Evolutionary conservation across 495 filamentous ascomycete genomes (phyloP), one percentile per base, ranked within the genome.

Genomic region (Penicillium argentinense): DNA sequence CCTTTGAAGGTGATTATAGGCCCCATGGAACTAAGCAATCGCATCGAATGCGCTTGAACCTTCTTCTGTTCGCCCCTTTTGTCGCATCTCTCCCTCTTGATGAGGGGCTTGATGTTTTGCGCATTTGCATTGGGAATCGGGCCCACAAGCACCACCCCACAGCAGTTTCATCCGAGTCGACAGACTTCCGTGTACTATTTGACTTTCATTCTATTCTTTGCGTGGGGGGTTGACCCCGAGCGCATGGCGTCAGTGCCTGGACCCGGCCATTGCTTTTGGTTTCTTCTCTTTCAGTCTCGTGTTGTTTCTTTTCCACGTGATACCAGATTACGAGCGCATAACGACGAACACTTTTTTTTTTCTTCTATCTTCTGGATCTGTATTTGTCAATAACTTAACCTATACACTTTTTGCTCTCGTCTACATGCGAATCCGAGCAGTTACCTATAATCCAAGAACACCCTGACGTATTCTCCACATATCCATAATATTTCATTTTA

Each of bases 241-340:
- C 28, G 57, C 45, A 57, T 63, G 68, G 66, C 63, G 60, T 63
- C 64, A 59, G 47, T 61, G 38, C 33, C 49, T 23, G 57, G 53
- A 52, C 59, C 50, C 49, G 13, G 41, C 44, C 17, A 37, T 38
- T 30, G 32, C 34, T 47, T 34, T 50, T n/a, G 44, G 48, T 47
- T 51, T 37, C 14, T 38, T 51, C 25, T 42, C 27, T 39, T 17
- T 39, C 29, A 27, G 43, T 41, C 28, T 45, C 39, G 28, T 40
- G 13, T 49, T 45, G 48, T 44, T 45, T 40, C 45, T 39, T 26
- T 49, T 41, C 42, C 53, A 50, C 52, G 56, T 57, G 64, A 71
- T 68, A 71, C 65, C 67, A 71, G 58, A 57, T 62, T 67, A 69
- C 49, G 59, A 64, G 60, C 66, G 39, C 33, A 30, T 42, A 55